These are phyloP conservation scores for Yarrowia sp. DNA, from an alignment of 805 yeast genomes.

Conservation along the genomic window DNA sequence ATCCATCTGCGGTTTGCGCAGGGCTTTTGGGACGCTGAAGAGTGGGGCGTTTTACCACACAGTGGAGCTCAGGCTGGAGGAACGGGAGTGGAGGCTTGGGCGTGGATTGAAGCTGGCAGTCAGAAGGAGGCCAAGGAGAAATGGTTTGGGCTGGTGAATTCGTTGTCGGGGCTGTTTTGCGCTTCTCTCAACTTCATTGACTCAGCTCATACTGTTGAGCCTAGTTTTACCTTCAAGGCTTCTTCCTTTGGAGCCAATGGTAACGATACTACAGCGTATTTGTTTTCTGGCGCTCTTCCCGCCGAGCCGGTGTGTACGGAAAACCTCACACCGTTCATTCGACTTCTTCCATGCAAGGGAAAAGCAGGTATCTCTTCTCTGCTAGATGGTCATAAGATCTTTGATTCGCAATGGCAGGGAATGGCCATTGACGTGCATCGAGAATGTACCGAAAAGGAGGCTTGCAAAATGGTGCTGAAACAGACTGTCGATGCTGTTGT, in stretches of 20 bases:
- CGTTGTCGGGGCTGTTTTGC: slow-evolving; percentile 88
- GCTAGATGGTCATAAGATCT: slow-evolving; percentile 80
- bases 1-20: slow-evolving; percentile 84
- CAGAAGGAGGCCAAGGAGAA: slow-evolving; percentile 54
- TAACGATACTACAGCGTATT: slow-evolving; percentile 38
- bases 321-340: slow-evolving; percentile 88
- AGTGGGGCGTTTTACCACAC: slow-evolving; percentile 80
- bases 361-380: slow-evolving; percentile 82
- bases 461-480: slow-evolving; percentile 43
- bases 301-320: slow-evolving; percentile 96
- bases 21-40: slow-evolving; percentile 91
- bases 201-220: slow-evolving; percentile 69
- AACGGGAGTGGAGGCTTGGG: slow-evolving; percentile 93
- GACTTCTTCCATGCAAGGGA: slow-evolving; percentile 87
- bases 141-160: slow-evolving; percentile 73
- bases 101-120: slow-evolving; percentile 65
- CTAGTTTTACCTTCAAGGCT: slow-evolving; percentile 37
- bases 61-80: slow-evolving; percentile 80
- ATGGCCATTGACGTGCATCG: slow-evolving; percentile 81
- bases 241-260: slow-evolving; percentile 34
- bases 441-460: slow-evolving; percentile 41
- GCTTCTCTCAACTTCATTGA: slow-evolving; percentile 91
- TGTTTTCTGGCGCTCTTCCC: slow-evolving; percentile 83
- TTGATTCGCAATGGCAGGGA: slow-evolving; percentile 91
- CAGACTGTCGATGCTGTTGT: slow-evolving; percentile 71